Evolutionary conservation across 306 rosid genomes (phyloP).

Genomic region (Castanospermum australe): DNA sequence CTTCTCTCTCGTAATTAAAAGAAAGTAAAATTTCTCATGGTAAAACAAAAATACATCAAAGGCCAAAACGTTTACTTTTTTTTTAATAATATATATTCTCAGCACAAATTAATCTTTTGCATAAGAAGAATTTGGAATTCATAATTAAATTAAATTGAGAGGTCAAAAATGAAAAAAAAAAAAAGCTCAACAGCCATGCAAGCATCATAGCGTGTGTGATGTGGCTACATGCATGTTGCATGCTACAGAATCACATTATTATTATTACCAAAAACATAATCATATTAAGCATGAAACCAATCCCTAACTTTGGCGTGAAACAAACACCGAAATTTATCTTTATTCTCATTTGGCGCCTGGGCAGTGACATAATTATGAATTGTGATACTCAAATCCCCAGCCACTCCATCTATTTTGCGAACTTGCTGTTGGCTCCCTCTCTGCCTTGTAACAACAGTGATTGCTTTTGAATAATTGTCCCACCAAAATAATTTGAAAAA

Average conservation of each 20-base stretch:
- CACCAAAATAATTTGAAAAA: neutral
- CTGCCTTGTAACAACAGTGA: neutral
- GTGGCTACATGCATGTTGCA: neutral
- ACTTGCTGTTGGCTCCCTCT: neutral
- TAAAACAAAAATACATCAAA: too few relatives aligned
- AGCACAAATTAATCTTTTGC: too few relatives aligned
- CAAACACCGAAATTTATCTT: neutral
- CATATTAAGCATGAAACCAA: slow-evolving; percentile 17
- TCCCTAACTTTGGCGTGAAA: slow-evolving; percentile 28
- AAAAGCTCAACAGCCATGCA: neutral
- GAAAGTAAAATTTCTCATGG: too few relatives aligned
- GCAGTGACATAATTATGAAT: neutral
- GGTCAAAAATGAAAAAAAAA: neutral
- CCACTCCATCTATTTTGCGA: neutral
- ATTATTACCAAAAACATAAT: slow-evolving; percentile 23
- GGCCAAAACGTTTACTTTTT: too few relatives aligned
- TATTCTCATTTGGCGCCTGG: neutral
- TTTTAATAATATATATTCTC: too few relatives aligned
- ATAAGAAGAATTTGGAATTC: too few relatives aligned
- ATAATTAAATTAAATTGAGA: too few relatives aligned
- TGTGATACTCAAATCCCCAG: neutral
- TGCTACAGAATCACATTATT: too few relatives aligned
- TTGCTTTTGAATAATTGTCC: neutral
- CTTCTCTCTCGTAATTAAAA: too few relatives aligned
- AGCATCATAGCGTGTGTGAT: neutral